Evolutionary conservation across 805 yeast species (phyloP).

Genomic region (Zygoascus ofunaensis): DNA sequence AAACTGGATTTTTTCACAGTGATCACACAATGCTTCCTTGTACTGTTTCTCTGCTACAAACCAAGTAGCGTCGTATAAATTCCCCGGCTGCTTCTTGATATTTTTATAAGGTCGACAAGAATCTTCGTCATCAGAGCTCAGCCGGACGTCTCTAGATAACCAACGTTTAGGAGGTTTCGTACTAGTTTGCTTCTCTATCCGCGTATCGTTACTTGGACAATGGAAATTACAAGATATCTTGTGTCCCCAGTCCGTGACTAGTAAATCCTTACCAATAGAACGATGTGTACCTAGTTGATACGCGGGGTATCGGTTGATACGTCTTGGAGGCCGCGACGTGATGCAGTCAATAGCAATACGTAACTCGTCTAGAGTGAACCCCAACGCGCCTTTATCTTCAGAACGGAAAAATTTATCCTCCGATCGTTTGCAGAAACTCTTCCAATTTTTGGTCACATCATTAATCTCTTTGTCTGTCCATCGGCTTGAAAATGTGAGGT

Average conservation of each 20-base stretch:
- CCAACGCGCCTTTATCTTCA: conserved; percentile 12
- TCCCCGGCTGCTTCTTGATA: conserved; percentile 8
- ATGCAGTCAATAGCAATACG: conserved; percentile 12
- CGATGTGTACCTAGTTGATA: conserved; percentile 15
- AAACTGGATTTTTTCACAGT: conserved; percentile 16
- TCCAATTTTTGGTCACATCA: conserved; percentile 15
- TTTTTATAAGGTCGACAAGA: conserved; percentile 2
- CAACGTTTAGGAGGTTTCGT: conserved; percentile 1
- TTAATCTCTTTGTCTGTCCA: conserved; percentile 6
- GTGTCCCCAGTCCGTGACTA: conserved; percentile 13
- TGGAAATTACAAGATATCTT: conserved; percentile 6
- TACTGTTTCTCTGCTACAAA: conserved; percentile 12
- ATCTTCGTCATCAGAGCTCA: not conserved
- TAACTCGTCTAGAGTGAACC: conserved; percentile 15
- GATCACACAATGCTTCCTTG: conserved; percentile 21
- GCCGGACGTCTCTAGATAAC: not conserved
- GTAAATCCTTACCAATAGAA: conserved; percentile 12
- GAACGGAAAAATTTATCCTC: conserved; percentile 16
- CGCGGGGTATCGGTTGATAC: conserved; percentile 18
- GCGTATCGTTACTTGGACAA: conserved; percentile 11
- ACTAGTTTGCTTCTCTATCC: conserved; percentile 1
- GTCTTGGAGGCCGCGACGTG: conserved; percentile 19
- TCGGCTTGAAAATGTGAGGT: not conserved
- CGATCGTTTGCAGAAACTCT: conserved; percentile 7
- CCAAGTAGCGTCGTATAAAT: conserved; percentile 17